These are phyloP conservation scores for Aureobasidium leucospermi DNA, from an alignment of 2,329 filamentous ascomycete genomes.

Conservation along the genomic window DNA sequence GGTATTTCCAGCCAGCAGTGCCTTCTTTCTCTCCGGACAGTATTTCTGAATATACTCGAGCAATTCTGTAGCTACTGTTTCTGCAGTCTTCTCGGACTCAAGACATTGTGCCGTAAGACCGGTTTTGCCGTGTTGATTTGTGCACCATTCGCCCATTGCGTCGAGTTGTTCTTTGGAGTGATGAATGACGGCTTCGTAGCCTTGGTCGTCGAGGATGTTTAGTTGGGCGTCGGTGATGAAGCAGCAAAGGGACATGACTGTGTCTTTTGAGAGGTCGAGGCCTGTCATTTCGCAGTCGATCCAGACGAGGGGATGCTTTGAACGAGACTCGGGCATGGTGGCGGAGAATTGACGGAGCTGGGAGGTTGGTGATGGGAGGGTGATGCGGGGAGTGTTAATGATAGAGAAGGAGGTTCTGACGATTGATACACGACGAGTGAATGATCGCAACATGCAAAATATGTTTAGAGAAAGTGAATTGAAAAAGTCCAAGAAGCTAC, in stretches of 20 bases:
- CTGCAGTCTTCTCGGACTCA: constrained; percentile 62
- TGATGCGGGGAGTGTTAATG: neutral
- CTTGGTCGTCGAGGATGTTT: constrained; percentile 63
- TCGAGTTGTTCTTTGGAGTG: constrained; percentile 63
- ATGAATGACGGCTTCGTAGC: constrained; percentile 75
- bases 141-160: constrained; percentile 86
- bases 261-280: constrained; percentile 67
- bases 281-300: constrained; percentile 95
- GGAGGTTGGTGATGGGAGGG: neutral
- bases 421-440: neutral
- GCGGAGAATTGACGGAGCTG: neutral
- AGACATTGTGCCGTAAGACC: constrained; percentile 74
- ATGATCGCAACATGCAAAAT: neutral
- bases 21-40: constrained; percentile 59
- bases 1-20: constrained; percentile 81
- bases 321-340: constrained; percentile 39
- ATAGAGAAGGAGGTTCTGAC: neutral
- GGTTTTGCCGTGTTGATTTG: constrained; percentile 66
- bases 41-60: constrained; percentile 69
- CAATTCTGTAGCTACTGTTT: constrained; percentile 63
- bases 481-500: neutral
- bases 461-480: too few relatives aligned
- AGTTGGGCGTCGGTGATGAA: constrained; percentile 80
- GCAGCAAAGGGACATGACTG: constrained; percentile 87
- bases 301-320: constrained; percentile 68